These are phyloP conservation scores for Arctium lappa DNA, from an alignment of 129 eudicot genomes.

Conservation along the genomic window DNA sequence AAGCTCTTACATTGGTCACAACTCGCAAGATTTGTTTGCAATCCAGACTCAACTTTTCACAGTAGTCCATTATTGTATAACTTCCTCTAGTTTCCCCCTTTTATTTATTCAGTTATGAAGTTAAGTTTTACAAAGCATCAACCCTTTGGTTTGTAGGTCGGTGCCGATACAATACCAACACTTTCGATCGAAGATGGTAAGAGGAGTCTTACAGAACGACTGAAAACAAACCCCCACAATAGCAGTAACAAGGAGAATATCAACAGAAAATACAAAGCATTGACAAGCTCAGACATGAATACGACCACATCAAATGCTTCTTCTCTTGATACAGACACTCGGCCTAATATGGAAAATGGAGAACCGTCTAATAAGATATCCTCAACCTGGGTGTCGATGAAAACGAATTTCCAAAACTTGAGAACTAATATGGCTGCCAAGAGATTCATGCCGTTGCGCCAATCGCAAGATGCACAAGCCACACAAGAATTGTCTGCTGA, in stretches of 20 bases:
- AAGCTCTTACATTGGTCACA: no score
- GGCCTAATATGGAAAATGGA: slow-evolving; percentile 1
- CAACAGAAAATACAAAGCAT: slow-evolving; percentile 40
- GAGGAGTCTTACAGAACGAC: slow-evolving; percentile 18
- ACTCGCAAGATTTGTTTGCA: no score
- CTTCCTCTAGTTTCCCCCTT: neutral
- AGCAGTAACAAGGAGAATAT: slow-evolving; percentile 25
- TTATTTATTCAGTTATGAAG: neutral
- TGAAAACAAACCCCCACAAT: slow-evolving; percentile 13
- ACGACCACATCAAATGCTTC: slow-evolving; percentile 13
- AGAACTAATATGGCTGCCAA: slow-evolving; percentile 56
- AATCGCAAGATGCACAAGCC: slow-evolving; percentile 39
- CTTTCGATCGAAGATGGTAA: slow-evolving; percentile 36
- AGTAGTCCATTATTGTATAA: no score
- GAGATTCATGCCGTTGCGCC: slow-evolving; percentile 62
- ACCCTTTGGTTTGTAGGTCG: slow-evolving; percentile 27
- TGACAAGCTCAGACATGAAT: slow-evolving; percentile 28
- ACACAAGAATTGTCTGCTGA: slow-evolving; percentile 44
- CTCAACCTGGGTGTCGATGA: slow-evolving; percentile 72
- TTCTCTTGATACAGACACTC: slow-evolving; percentile 13
- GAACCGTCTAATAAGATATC: slow-evolving; percentile 45
- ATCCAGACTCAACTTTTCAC: no score
- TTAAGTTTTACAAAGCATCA: neutral
- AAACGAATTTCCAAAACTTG: slow-evolving; percentile 53
- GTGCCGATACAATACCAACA: slow-evolving; percentile 30